A percentile compares a stretch with the other conserved stretches of the same genome.
Conservation (phyloP, 257 asterid genomes). For the Verbascum thapsus region DNA sequence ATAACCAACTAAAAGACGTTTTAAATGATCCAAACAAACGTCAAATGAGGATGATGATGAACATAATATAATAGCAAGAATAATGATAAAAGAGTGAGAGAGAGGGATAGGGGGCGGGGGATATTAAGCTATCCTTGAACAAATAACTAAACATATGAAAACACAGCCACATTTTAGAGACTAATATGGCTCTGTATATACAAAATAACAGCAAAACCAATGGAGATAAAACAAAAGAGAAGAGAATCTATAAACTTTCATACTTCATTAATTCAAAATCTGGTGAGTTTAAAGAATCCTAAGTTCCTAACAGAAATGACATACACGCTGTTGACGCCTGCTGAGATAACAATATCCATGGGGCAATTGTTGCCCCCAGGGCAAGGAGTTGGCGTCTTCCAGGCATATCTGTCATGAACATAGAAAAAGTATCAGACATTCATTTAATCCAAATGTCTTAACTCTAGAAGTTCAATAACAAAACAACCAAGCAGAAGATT, state of each 20-base stretch:
- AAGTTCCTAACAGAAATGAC: constrained; percentile 30
- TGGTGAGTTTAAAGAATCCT: constrained; percentile 9
- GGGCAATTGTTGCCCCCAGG: constrained; percentile 55
- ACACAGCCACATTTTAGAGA: neutral
- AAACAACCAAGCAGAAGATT: constrained; percentile 7
- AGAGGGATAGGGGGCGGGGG: no score
- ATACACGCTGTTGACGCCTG: constrained; percentile 61
- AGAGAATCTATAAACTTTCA: neutral
- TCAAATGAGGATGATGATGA: constrained; percentile 1
- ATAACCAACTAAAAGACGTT: constrained; percentile 18
- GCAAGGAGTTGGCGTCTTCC: constrained; percentile 75
- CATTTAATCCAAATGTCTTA: neutral
- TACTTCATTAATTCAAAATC: neutral
- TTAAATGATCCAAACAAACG: neutral
- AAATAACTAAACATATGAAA: neutral
- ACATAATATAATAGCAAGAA: neutral
- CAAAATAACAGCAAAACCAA: constrained; percentile 12
- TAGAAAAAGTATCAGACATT: constrained; percentile 15
- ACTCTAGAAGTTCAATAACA: constrained; percentile 3
- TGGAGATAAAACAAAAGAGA: neutral
- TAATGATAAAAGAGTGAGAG: no score
- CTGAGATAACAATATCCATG: constrained; percentile 50
- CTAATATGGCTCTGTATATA: constrained; percentile 1
- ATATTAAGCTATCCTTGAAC: neutral
- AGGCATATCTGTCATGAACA: constrained; percentile 44